Conservation (phyloP, 2,329 filamentous ascomycete genomes). For the Seiridium unicorne region DNA sequence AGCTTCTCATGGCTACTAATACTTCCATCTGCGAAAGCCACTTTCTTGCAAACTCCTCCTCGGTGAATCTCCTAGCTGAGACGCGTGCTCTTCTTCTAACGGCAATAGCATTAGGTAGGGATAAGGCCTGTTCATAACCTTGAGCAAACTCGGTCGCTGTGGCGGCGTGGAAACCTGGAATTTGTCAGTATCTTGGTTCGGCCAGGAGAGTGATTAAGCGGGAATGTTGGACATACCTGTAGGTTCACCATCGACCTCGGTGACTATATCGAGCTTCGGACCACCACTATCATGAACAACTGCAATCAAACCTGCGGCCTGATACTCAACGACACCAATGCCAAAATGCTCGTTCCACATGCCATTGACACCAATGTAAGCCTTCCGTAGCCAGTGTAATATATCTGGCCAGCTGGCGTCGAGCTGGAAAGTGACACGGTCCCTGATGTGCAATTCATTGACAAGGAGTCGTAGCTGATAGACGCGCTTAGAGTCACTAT, state of each 20-base stretch:
- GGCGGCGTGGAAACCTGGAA: conserved; percentile 79
- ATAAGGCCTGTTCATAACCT: conserved; percentile 75
- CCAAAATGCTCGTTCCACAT: conserved; percentile 99
- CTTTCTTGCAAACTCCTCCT: conserved; percentile 76
- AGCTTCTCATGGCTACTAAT: conserved; percentile 52
- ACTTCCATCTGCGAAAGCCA: conserved; percentile 77
- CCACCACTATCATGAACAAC: conserved; percentile 94
- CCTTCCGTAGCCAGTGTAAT: conserved; percentile 71
- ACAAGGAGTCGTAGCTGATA: conserved; percentile 85
- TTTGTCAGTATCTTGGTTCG: background rate
- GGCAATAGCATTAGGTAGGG: conserved; percentile 67
- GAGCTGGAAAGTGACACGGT: conserved; percentile 81
- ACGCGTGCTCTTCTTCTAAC: conserved; percentile 74
- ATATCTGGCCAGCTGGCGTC: conserved; percentile 90
- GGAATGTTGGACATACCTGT: conserved; percentile 57
- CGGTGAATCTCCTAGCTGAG: conserved; percentile 83
- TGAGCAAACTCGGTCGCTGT: conserved; percentile 76
- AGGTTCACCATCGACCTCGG: conserved; percentile 71
- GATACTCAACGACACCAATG: conserved; percentile 97
- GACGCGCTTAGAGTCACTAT: conserved; percentile 75
- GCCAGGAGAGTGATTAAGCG: background rate
- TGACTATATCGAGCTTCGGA: conserved; percentile 90
- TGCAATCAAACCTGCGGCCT: conserved; percentile 87
- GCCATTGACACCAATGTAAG: conserved; percentile 87
- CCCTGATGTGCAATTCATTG: conserved; percentile 82